Base-by-base conservation (phyloP, 1,284 basidiomycete genomes). In the Austropuccinia psidii region DNA sequence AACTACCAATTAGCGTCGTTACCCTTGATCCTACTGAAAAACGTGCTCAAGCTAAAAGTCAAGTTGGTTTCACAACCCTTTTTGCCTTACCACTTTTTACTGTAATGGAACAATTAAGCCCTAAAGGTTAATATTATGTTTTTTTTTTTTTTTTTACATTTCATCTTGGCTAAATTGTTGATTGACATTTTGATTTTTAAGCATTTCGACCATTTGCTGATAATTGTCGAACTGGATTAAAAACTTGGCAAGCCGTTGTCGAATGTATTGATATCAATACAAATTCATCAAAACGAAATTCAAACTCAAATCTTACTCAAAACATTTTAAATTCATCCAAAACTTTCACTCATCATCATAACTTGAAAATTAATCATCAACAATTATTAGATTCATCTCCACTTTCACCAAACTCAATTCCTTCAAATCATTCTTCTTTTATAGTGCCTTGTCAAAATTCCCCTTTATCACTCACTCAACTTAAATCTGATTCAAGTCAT, bases 1-100 rank as follows among this genome's bases (percentile, higher is more conserved):
- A 86, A 49, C 83, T 97, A 24, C 88, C 89, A 9, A 84, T 88
- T n/a, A 91, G 90, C 0, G 84, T 85, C 58, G 82, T 84, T 35
- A 82, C 82, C 13, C 76, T 79, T 24, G 79, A 80, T 41, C 76
- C 79, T 19, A 61, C 74, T 41, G 78, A 81, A 54, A 77, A 77
- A 85, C 90, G 43, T 29, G 79, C 84, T 19, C 90, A 91, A 81
- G 92, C 91, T 21, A 86, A 87, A 76, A 87, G 88, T 2, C 93
- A 97, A 80, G 87, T 96, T n/a, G 91, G 88, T 77, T 97, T 97
- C 81, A 90, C 93, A 77, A 86, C 85, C 73, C 83, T 85, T 2
- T 96, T 91, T 80, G 89, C 88, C 39, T 86, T 87, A 77, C 93
- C 93, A 0, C 83, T 97, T 21, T 87, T 95, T 75, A 86, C 90